Percentiles rank a stretch among this genome's conserved stretches.
Evolutionary conservation across 805 yeast genomes (phyloP).

Genomic region (Candida germanica): DNA sequence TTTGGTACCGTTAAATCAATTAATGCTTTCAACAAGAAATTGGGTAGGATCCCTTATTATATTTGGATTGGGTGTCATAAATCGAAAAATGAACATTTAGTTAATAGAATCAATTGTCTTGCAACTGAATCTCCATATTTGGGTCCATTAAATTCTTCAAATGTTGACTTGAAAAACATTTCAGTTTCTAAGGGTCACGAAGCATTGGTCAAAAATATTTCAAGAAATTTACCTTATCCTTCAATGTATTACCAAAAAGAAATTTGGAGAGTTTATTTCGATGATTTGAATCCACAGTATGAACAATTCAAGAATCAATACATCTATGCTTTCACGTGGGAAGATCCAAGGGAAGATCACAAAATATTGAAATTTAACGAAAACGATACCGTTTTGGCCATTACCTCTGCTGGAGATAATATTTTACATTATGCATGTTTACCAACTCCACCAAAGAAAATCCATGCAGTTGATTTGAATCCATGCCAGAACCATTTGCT

Average conservation of each 20-base stretch:
- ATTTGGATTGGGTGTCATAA: constrained; percentile 71
- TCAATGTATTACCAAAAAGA: constrained; percentile 76
- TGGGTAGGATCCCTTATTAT: constrained; percentile 79
- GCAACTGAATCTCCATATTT: constrained; percentile 83
- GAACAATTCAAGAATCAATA: constrained; percentile 74
- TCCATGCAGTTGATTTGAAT: constrained; percentile 82
- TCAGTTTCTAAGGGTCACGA: constrained; percentile 68
- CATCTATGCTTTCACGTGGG: constrained; percentile 89
- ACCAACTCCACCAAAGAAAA: constrained; percentile 68
- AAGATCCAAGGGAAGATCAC: constrained; percentile 81
- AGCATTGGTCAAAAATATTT: constrained; percentile 62
- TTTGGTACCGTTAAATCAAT: constrained; percentile 79
- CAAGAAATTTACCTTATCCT: constrained; percentile 72
- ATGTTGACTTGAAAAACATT: constrained; percentile 5
- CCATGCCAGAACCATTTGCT: constrained; percentile 80
- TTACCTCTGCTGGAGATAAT: constrained; percentile 86
- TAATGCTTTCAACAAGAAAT: constrained; percentile 58
- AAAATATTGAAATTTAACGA: constrained; percentile 57
- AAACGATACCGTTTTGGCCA: constrained; percentile 73
- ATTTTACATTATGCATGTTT: constrained; percentile 69
- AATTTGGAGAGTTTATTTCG: constrained; percentile 77
- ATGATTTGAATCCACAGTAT: constrained; percentile 64
- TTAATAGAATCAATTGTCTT: constrained; percentile 67
- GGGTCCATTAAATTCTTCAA: constrained; percentile 46
- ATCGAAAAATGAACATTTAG: constrained; percentile 33